Evolutionary conservation across 2,329 filamentous ascomycete genomes (phyloP).

Genomic region (Verticillium klebahnii): DNA sequence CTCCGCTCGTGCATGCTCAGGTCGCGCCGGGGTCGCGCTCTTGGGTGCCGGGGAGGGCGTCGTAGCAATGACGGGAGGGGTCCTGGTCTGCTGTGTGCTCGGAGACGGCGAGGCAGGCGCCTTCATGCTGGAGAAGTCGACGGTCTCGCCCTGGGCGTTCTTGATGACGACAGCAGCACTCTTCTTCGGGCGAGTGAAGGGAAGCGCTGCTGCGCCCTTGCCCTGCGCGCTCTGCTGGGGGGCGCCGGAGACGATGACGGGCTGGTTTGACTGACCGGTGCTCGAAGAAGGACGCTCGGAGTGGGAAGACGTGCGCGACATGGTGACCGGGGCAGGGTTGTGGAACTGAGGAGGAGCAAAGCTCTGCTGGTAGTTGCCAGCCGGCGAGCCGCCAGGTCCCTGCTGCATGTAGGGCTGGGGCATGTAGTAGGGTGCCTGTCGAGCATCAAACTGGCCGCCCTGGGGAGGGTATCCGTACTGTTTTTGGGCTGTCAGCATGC

Average conservation of each 20-base stretch:
- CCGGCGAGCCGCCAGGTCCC: constrained; percentile 22
- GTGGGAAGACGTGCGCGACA: constrained; percentile 83
- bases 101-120: constrained; percentile 53
- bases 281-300: constrained; percentile 62
- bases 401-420: constrained; percentile 46
- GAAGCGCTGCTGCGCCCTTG: constrained; percentile 38
- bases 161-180: constrained; percentile 80
- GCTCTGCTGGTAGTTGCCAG: constrained; percentile 40
- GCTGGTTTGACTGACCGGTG: constrained; percentile 55
- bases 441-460: constrained; percentile 32
- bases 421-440: constrained; percentile 35
- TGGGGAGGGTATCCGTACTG: constrained; percentile 50
- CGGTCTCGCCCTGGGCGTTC: constrained; percentile 71
- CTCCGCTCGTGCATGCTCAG: constrained; percentile 64
- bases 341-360: constrained; percentile 35
- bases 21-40: constrained; percentile 48
- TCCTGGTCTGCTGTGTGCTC: constrained; percentile 53
- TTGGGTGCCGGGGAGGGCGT: constrained; percentile 78
- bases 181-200: constrained; percentile 54
- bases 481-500: constrained; percentile 66
- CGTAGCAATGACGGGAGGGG: constrained; percentile 67
- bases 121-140: constrained; percentile 63
- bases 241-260: constrained; percentile 56
- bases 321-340: constrained; percentile 45
- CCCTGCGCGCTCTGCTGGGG: constrained; percentile 59